A percentile compares a stretch with the other conserved stretches of the same genome.
phyloP scores from a whole-genome alignment of 176 grass and related monocot genomes.

The Cocos nucifera region DNA sequence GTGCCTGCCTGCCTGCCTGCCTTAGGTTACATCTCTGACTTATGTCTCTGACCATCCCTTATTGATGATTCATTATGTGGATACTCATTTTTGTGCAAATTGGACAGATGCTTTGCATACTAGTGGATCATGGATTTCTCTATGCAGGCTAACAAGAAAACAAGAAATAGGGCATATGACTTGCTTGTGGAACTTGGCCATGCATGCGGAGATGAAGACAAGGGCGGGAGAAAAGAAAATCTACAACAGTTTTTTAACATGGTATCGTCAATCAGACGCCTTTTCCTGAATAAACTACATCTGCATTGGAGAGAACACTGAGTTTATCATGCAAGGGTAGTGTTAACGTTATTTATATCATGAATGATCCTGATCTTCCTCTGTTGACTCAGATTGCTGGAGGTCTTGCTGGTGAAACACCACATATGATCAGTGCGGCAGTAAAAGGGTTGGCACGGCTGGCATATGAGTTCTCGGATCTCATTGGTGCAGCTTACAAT shows the following conservation, averaged over 20 bases:
- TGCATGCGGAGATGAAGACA: slow-evolving; percentile 62
- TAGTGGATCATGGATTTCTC: neutral
- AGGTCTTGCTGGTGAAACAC: slow-evolving; percentile 65
- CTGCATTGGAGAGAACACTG: too few species aligned
- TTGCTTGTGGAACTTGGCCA: slow-evolving; percentile 83
- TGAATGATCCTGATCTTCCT: slow-evolving; percentile 9
- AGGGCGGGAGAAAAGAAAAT: slow-evolving; percentile 45
- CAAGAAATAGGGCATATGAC: slow-evolving; percentile 88
- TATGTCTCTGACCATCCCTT: neutral
- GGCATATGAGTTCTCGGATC: slow-evolving; percentile 87
- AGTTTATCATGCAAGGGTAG: too few species aligned
- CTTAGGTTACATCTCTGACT: neutral
- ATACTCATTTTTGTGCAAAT: neutral
- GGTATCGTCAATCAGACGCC: slow-evolving; percentile 25
- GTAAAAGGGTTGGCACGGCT: slow-evolving; percentile 86
- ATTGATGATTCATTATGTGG: slow-evolving; percentile 26
- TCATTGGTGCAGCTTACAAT: slow-evolving; percentile 80
- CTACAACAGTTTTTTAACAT: slow-evolving; percentile 76
- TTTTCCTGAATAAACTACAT: too few species aligned
- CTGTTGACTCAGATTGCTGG: slow-evolving; percentile 56
- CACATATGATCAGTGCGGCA: slow-evolving; percentile 68
- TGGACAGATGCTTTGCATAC: neutral
- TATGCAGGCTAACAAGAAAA: slow-evolving; percentile 83
- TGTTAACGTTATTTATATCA: neutral
- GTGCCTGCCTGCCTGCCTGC: too few species aligned